phyloP scores from a whole-genome alignment of 1,284 basidiomycete species.

The Sphagnurus paluster region DNA sequence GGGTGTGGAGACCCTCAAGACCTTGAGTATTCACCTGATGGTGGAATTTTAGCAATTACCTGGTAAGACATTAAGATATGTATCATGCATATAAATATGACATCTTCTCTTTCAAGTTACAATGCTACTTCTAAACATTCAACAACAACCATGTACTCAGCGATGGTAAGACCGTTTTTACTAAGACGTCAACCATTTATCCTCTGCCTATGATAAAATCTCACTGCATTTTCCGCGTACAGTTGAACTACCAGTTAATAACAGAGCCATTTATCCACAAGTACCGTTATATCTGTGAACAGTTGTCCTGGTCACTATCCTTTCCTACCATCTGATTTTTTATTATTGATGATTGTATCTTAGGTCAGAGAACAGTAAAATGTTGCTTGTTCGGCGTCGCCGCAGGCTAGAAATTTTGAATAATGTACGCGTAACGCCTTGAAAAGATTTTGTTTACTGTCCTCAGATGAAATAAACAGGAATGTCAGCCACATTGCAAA shows the following conservation, averaged over 20 bases:
- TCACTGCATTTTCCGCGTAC: too few relatives aligned
- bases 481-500: not conserved
- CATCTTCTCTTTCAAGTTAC: not conserved
- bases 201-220: too few relatives aligned
- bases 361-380: conserved; percentile 6
- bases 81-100: not conserved
- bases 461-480: too few relatives aligned
- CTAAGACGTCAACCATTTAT: too few relatives aligned
- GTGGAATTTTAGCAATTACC: conserved; percentile 11
- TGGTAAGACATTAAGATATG: conserved; percentile 1
- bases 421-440: not conserved
- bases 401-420: conserved; percentile 14
- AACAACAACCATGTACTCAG: too few relatives aligned
- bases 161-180: too few relatives aligned
- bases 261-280: too few relatives aligned
- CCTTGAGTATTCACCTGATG: conserved; percentile 17
- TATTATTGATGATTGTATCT: not conserved
- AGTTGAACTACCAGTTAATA: too few relatives aligned
- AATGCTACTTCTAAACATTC: not conserved
- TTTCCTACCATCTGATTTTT: not conserved
- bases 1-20: conserved; percentile 11
- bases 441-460: not conserved
- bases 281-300: too few relatives aligned
- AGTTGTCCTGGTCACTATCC: conserved; percentile 9
- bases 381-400: conserved; percentile 10